A percentile compares a stretch with the other conserved stretches of the same genome.
These are phyloP conservation scores for Fusarium luffae DNA, from an alignment of 2,329 filamentous ascomycete genomes.

Conservation along the genomic window DNA sequence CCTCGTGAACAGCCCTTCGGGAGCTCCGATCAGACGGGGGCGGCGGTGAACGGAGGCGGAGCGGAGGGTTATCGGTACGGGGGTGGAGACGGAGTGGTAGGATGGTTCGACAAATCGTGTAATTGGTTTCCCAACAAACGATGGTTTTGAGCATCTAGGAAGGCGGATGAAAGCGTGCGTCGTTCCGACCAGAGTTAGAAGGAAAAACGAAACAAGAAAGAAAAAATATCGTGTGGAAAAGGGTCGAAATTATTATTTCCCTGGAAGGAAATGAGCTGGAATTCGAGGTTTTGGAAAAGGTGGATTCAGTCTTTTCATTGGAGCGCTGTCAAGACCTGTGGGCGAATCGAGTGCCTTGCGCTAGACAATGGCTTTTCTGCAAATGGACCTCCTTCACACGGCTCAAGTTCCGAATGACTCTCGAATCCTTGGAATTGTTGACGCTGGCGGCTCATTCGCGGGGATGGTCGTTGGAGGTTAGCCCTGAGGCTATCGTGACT, in stretches of 20 bases:
- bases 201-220: not conserved
- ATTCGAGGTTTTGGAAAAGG: constrained; percentile 39
- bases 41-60: constrained; percentile 44
- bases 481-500: constrained; percentile 26
- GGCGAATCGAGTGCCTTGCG: constrained; percentile 43
- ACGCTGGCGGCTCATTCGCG: constrained; percentile 11
- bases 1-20: constrained; percentile 19
- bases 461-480: constrained; percentile 20
- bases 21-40: constrained; percentile 37
- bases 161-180: not conserved
- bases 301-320: constrained; percentile 42
- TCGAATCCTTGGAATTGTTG: constrained; percentile 10
- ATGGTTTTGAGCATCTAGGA: not conserved
- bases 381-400: constrained; percentile 24
- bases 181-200: not conserved
- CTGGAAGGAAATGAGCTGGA: constrained; percentile 39
- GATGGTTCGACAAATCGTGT: constrained; percentile 18
- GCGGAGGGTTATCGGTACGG: constrained; percentile 42
- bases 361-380: constrained; percentile 43
- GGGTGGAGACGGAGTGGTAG: constrained; percentile 30
- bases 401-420: constrained; percentile 29
- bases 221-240: constrained; percentile 1
- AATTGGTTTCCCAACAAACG: not conserved
- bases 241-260: constrained; percentile 18
- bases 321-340: constrained; percentile 34